Evolutionary conservation across 306 rosid genomes (phyloP).

Genomic region (Cucurbita pepo): DNA sequence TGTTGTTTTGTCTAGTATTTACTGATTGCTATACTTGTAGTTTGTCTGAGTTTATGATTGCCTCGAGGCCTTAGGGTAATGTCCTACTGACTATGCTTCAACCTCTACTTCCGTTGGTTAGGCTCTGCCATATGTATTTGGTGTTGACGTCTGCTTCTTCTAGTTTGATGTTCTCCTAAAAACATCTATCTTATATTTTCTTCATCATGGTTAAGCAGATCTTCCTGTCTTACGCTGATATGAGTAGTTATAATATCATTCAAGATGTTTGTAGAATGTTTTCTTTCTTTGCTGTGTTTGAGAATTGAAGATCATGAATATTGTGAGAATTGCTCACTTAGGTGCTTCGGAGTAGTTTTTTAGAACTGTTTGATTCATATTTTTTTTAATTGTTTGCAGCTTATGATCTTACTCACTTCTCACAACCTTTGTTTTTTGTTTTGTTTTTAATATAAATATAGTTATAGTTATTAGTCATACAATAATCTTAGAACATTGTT

Average conservation of each 20-base stretch:
- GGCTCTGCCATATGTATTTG: not conserved
- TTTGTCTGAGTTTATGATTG: not conserved
- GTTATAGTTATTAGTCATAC: not conserved
- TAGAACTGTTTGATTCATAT: not conserved
- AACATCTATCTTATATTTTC: not conserved
- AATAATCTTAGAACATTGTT: not conserved
- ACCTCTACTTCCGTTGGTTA: not conserved
- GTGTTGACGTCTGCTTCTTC: not conserved
- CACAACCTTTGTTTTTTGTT: not conserved
- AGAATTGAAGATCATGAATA: not conserved
- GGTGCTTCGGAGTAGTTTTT: not conserved
- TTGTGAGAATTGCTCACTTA: not conserved
- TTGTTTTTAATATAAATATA: not conserved
- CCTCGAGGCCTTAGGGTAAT: not conserved
- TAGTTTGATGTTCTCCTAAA: not conserved
- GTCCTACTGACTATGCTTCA: not conserved
- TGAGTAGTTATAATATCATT: not conserved
- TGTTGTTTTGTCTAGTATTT: conserved; percentile 3
- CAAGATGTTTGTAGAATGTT: not conserved
- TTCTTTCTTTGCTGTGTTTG: not conserved
- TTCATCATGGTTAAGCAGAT: not conserved
- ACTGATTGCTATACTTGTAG: not conserved
- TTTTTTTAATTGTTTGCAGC: not conserved
- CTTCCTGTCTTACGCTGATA: not conserved
- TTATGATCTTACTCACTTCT: not conserved